phyloP scores from a whole-genome alignment of 352 stramenopile species.

The Phytophthora tentaculata region DNA sequence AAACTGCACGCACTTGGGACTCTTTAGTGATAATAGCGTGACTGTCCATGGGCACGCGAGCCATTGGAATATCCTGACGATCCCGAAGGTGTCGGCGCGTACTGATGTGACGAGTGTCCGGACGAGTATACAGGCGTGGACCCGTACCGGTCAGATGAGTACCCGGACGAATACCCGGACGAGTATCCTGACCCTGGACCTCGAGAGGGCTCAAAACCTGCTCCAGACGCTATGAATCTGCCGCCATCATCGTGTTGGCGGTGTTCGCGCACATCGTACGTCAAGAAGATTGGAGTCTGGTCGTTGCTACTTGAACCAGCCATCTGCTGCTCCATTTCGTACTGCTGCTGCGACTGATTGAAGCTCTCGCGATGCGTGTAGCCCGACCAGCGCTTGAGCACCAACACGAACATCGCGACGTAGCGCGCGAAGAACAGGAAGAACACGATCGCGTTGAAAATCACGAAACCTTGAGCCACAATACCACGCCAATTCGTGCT shows the following conservation, averaged over 20 bases:
- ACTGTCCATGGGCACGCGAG: constrained; percentile 26
- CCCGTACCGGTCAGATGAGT: constrained; percentile 15
- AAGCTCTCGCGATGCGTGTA: constrained; percentile 38
- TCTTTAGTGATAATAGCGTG: constrained; percentile 29
- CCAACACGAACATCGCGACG: constrained; percentile 60
- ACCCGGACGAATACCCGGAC: constrained; percentile 22
- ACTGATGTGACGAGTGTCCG: constrained; percentile 18
- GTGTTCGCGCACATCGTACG: constrained; percentile 28
- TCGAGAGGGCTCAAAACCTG: constrained; percentile 24
- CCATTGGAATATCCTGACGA: constrained; percentile 28
- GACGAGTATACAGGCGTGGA: constrained; percentile 23
- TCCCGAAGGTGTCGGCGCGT: constrained; percentile 22
- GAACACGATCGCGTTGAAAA: constrained; percentile 66
- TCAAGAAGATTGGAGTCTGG: constrained; percentile 33
- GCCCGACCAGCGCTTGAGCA: constrained; percentile 56
- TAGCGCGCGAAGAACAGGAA: constrained; percentile 65
- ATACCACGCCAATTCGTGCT: constrained; percentile 37
- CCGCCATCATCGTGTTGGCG: constrained; percentile 27
- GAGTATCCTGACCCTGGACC: constrained; percentile 23
- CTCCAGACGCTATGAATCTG: constrained; percentile 31
- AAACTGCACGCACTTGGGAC: constrained; percentile 14
- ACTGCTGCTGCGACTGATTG: constrained; percentile 26
- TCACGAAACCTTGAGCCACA: constrained; percentile 60
- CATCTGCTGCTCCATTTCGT: constrained; percentile 27
- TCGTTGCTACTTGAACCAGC: constrained; percentile 11